These are phyloP conservation scores for Aspergillus tubingensis DNA, from an alignment of 2,329 filamentous ascomycete species.

Conservation along the genomic window DNA sequence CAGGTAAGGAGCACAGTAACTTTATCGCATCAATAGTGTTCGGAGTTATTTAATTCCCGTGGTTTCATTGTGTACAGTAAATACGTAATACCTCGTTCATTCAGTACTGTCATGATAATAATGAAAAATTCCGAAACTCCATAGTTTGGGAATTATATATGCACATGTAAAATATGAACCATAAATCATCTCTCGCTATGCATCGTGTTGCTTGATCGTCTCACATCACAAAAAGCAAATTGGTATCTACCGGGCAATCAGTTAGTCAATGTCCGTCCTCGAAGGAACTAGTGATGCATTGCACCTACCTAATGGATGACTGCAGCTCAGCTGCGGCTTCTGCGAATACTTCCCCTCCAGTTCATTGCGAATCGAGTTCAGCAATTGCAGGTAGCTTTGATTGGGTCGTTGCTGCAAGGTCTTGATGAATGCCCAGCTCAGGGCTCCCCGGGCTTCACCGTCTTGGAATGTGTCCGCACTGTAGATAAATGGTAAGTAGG, in stretches of 20 bases:
- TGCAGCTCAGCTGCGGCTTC: slow-evolving; percentile 94
- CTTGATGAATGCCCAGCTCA: slow-evolving; percentile 95
- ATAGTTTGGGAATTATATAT: neutral
- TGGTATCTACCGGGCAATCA: slow-evolving; percentile 54
- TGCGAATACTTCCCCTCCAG: slow-evolving; percentile 85
- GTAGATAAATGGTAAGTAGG: slow-evolving; percentile 3
- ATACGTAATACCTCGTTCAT: neutral
- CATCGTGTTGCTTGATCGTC: neutral
- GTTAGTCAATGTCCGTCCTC: slow-evolving; percentile 6
- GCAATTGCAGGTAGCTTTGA: slow-evolving; percentile 90
- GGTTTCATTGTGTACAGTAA: neutral
- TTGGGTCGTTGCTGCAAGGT: slow-evolving; percentile 86
- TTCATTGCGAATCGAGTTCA: slow-evolving; percentile 91
- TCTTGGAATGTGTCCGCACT: slow-evolving; percentile 89
- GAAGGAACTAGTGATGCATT: slow-evolving; percentile 6
- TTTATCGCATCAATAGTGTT: too few species aligned
- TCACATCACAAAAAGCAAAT: slow-evolving; percentile 69
- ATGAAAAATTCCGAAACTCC: neutral
- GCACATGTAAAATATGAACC: neutral
- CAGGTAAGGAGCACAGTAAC: too few species aligned
- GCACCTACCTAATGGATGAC: slow-evolving; percentile 84
- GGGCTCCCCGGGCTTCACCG: slow-evolving; percentile 87
- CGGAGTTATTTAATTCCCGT: too few species aligned
- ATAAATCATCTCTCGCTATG: neutral
- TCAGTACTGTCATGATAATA: neutral